Base-by-base conservation (phyloP, 176 grass and related monocot species). In the Paspalum notatum region DNA sequence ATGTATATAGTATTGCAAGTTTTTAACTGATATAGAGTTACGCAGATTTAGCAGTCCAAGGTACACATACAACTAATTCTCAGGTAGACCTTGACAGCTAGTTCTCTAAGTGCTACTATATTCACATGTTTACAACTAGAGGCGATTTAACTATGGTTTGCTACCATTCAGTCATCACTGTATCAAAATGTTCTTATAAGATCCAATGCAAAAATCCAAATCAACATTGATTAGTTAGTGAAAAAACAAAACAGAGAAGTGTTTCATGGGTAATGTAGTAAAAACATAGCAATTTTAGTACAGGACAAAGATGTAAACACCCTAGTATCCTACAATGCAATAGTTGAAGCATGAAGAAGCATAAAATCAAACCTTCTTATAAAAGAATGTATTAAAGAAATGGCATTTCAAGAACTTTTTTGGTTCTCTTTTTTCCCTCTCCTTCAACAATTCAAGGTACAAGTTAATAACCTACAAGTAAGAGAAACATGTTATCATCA, bases 381-480 rank as follows among this genome's bases (percentile, higher is more conserved):
- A 97, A 80, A 97, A 97, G 77, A 97, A 97, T 61, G 91, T 91
- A 87, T 97, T 97, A 56, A 93, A 97, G 89, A 97, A 97, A 87
- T 97, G 94, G 54, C 91, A 97, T 76, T 91, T 97, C 67, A 91
- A 57, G 81, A 87, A 97, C 70, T 55, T 91, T 56, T 78, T 56
- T 1, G 91, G 86, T 68, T 93, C 85, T 85, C 94, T 97, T 78
- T 26, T 78, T 77, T 85, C 89, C 63, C 94, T 84, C 73, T 93
- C 91, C 75, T 97, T 93, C 71, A 97, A 84, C 67, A 97, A 85
- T 85, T 89, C 91, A 86, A 97, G 94, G 55, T 91, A 97, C 75
- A 97, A 72, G 83, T 97, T 97, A 69, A 97, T 93, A 64, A 97
- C 89, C 94, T 97, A 85, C 70, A 91, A 69, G 17, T 49, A 62